Base-by-base conservation (phyloP, 2,329 filamentous ascomycete genomes). In the Paecilomyces variotii region DNA sequence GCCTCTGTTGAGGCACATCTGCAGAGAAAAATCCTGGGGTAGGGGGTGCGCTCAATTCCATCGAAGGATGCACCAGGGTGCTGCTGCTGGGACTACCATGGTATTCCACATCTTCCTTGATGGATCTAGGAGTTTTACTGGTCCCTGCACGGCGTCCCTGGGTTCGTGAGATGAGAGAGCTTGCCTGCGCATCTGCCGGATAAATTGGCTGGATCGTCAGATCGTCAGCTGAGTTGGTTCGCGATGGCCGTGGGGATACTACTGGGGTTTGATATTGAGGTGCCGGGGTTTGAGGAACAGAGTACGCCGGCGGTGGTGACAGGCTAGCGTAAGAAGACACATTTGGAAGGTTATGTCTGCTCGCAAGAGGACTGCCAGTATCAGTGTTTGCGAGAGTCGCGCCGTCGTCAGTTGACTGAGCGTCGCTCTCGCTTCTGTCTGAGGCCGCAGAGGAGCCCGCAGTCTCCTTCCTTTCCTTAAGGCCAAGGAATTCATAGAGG, bases 241-340 rank as follows among this genome's bases (percentile, higher is more conserved):
- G 45, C 30, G 59, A 60, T n/a, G 56, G 56, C 10, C 56, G 59
- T 19, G 56, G 59, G 30, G 59, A 58, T 28, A 35, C 56, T 6
- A 54, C 54, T 2, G 59, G 59, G 19, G 56, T 60, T 35, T 60
- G 59, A 51, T 60, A 60, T 58, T 58, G 59, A 52, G 59, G 59
- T 26, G 57, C 56, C 25, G 59, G 59, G 14, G 59, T 60, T 24
- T 60, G 59, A 52, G 56, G 12, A 24, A 56, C 56, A 12, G 26
- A 54, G 34, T 60, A 60, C 19, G 59, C 56, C 12, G 59, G 59
- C 11, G 58, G 52, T 10, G 12, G 49, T 9, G n/a, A 19, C 19
- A 56, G 39, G 11, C 56, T 60, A 39, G 28, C 51, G 30, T 50
- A 60, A 4, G 59, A 60, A 45, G 54, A 49, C 39, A 54, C 56